Conservation (phyloP, 441 rosid species). For the Syzygium malaccense region DNA sequence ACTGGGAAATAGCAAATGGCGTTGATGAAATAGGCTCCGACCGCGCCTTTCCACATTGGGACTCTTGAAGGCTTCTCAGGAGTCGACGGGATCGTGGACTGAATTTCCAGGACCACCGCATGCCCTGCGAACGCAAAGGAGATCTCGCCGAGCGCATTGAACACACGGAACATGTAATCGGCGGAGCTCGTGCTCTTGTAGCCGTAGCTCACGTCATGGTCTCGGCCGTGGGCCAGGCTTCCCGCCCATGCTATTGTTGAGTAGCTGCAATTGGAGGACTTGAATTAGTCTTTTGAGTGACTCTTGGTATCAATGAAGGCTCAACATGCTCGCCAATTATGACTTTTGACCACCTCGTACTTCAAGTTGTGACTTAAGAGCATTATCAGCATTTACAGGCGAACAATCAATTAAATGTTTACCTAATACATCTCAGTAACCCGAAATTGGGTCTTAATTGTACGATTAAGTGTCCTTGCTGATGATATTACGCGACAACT, state of each 20-base stretch:
- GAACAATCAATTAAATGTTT: not conserved
- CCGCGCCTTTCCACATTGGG: conserved; percentile 90
- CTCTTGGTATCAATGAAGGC: not conserved
- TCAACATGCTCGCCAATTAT: not conserved
- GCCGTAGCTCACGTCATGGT: conserved; percentile 53
- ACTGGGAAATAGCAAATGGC: conserved; percentile 92
- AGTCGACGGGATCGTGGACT: conserved; percentile 90
- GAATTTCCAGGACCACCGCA: conserved; percentile 88
- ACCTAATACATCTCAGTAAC: not conserved
- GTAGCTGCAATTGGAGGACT: conserved; percentile 37
- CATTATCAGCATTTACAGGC: not conserved
- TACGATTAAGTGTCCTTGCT: not conserved
- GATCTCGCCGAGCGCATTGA: conserved; percentile 79
- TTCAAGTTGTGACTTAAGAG: not conserved
- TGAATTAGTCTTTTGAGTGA: not conserved
- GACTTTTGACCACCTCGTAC: not conserved
- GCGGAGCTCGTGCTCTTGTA: conserved; percentile 42
- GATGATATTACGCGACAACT: not conserved
- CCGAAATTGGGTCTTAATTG: not conserved
- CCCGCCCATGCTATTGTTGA: conserved; percentile 95
- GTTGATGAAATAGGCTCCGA: conserved; percentile 74
- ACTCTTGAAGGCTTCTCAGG: conserved; percentile 72
- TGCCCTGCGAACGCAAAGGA: conserved; percentile 94
- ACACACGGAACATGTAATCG: conserved; percentile 62
- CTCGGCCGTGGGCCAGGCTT: conserved; percentile 50